phyloP scores from a whole-genome alignment of 2,329 filamentous ascomycete genomes.

The Blumeria graminis region DNA sequence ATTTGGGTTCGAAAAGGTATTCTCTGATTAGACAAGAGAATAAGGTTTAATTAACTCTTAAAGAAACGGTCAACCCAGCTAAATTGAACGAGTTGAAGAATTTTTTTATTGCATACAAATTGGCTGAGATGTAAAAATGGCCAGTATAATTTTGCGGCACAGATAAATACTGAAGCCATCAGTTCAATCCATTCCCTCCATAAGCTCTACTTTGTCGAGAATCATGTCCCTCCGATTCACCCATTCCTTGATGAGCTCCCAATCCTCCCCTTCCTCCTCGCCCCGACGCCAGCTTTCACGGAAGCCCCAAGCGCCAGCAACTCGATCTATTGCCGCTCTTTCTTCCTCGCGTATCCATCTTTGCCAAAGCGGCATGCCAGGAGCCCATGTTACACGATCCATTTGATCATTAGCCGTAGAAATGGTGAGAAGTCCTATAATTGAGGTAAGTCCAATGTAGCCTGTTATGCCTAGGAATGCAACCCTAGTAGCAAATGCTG shows the following conservation, averaged over 20 bases:
- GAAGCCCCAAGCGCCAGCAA: constrained; percentile 83
- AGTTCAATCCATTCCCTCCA: constrained; percentile 65
- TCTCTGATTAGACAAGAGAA: too few relatives aligned
- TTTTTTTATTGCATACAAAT: too few relatives aligned
- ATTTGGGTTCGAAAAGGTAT: too few relatives aligned
- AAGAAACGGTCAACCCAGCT: too few relatives aligned
- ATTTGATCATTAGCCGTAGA: constrained; percentile 87
- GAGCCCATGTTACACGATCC: constrained; percentile 74
- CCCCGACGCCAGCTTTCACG: constrained; percentile 56
- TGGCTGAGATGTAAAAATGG: too few relatives aligned
- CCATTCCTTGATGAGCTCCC: constrained; percentile 67
- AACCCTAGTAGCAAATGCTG: constrained; percentile 46
- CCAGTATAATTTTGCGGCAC: too few relatives aligned
- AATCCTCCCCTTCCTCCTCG: constrained; percentile 77
- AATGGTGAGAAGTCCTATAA: constrained; percentile 61
- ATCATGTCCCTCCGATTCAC: constrained; percentile 69
- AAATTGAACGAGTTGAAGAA: too few relatives aligned
- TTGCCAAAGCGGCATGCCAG: constrained; percentile 54
- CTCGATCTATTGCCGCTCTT: constrained; percentile 59
- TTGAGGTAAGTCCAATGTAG: constrained; percentile 60
- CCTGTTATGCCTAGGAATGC: constrained; percentile 61
- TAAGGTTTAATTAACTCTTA: too few relatives aligned
- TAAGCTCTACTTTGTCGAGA: constrained; percentile 66
- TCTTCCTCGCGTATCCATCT: constrained; percentile 83
- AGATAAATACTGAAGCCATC: too few relatives aligned